Evolutionary conservation across 2,329 filamentous ascomycete genomes (phyloP).

Genomic region (Aureobasidium sp.): DNA sequence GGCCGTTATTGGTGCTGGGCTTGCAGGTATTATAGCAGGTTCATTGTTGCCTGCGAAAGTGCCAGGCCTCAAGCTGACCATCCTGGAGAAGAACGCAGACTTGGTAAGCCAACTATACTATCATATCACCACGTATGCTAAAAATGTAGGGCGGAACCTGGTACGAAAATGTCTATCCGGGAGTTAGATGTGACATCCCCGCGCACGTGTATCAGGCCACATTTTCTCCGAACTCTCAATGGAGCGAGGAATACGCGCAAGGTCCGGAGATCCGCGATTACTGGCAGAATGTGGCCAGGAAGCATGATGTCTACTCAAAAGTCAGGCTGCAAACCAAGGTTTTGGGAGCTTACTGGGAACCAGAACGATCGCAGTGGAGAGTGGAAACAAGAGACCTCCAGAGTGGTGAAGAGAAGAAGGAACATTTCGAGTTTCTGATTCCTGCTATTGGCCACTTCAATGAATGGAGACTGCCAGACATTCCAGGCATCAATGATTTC

Average conservation of each 20-base stretch:
- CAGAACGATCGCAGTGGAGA: conserved; percentile 45
- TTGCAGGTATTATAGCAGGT: conserved; percentile 56
- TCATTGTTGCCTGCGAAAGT: conserved; percentile 60
- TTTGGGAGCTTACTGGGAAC: conserved; percentile 47
- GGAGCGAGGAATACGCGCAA: conserved; percentile 59
- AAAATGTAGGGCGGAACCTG: conserved; percentile 36
- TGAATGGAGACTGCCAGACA: conserved; percentile 53
- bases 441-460: conserved; percentile 59
- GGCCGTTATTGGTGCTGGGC: conserved; percentile 55
- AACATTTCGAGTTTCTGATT: conserved; percentile 52
- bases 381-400: conserved; percentile 30
- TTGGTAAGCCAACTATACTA: conserved; percentile 39
- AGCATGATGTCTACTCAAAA: conserved; percentile 55
- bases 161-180: conserved; percentile 49
- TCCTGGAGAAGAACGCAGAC: conserved; percentile 60
- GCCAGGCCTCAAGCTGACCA: conserved; percentile 54
- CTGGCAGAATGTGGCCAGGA: conserved; percentile 52
- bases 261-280: conserved; percentile 60
- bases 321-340: conserved; percentile 48
- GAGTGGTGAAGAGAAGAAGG: conserved; percentile 30
- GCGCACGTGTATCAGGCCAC: conserved; percentile 62
- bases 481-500: conserved; percentile 35
- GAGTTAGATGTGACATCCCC: conserved; percentile 60
- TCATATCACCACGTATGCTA: too few species aligned
- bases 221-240: conserved; percentile 59